Conservation (phyloP, 208 protist genomes). For the Trypanosoma avium region DNA sequence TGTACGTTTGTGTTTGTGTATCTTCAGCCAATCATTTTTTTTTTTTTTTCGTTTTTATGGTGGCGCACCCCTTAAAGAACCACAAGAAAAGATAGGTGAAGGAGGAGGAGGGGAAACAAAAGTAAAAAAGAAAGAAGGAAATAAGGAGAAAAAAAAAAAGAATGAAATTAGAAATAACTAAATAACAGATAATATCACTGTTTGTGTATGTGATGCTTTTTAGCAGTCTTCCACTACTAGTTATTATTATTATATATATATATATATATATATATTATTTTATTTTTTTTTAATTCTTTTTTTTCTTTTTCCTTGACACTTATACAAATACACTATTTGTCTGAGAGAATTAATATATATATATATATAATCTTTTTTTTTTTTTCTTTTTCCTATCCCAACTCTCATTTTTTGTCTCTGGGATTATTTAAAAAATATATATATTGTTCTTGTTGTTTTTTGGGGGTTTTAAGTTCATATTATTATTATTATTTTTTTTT, state of each 20-base stretch:
- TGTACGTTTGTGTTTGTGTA: no score
- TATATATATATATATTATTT: slow-evolving; percentile 17
- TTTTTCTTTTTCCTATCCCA: not conserved
- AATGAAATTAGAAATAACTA: slow-evolving; percentile 1
- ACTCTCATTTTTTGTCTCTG: not conserved
- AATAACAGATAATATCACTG: no score
- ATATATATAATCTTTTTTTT: slow-evolving; percentile 9
- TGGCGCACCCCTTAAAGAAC: no score
- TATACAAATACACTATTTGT: no score
- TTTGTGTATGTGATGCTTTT: no score
- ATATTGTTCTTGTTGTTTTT: no score
- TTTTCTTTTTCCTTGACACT: slow-evolving; percentile 2
- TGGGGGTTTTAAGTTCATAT: no score
- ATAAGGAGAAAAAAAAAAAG: slow-evolving; percentile 4
- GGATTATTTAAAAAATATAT: no score
- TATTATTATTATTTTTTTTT: no score
- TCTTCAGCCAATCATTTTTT: not conserved
- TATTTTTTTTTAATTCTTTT: not conserved
- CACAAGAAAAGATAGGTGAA: no score
- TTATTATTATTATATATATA: not conserved
- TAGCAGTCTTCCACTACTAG: no score
- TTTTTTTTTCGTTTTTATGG: slow-evolving; percentile 8
- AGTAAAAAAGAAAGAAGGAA: not conserved
- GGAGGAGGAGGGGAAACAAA: not conserved
- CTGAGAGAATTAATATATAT: slow-evolving; percentile 3